Evolutionary conservation across 305 asterid species (phyloP).

Genomic region (Solanum hybrid): DNA sequence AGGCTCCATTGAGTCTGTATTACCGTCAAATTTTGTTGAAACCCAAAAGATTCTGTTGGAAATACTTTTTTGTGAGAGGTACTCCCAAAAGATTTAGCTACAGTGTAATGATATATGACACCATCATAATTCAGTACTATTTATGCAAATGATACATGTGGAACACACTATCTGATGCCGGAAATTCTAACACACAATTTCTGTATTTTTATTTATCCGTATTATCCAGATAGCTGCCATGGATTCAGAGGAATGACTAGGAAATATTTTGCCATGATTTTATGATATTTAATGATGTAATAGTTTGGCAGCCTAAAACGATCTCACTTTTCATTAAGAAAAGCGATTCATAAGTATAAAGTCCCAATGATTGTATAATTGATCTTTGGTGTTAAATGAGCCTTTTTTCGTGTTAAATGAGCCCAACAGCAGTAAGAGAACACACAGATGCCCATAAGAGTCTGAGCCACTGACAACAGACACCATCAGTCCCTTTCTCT

Average conservation of each 20-base stretch:
- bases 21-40: slow-evolving; percentile 81
- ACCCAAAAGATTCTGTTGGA: slow-evolving; percentile 83
- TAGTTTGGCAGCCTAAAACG: not conserved
- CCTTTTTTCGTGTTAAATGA: not conserved
- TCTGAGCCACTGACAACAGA: not conserved
- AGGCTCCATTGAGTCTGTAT: slow-evolving; percentile 53
- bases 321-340: not conserved
- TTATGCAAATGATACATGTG: not conserved
- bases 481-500: not conserved
- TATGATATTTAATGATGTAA: not conserved
- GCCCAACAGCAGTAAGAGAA: not conserved
- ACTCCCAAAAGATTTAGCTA: not conserved
- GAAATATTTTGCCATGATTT: not conserved
- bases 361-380: not conserved
- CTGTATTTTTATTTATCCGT: not conserved
- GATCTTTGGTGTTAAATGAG: not conserved
- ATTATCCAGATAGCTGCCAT: not conserved
- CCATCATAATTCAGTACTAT: slow-evolving; percentile 1
- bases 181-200: not conserved
- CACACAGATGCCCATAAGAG: not conserved
- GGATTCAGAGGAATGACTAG: not conserved
- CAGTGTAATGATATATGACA: not conserved
- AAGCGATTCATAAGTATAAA: not conserved
- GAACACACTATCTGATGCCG: not conserved
- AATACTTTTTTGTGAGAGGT: not conserved